Conservation (phyloP, 305 asterid species). For the Stenogyne calaminthoides region DNA sequence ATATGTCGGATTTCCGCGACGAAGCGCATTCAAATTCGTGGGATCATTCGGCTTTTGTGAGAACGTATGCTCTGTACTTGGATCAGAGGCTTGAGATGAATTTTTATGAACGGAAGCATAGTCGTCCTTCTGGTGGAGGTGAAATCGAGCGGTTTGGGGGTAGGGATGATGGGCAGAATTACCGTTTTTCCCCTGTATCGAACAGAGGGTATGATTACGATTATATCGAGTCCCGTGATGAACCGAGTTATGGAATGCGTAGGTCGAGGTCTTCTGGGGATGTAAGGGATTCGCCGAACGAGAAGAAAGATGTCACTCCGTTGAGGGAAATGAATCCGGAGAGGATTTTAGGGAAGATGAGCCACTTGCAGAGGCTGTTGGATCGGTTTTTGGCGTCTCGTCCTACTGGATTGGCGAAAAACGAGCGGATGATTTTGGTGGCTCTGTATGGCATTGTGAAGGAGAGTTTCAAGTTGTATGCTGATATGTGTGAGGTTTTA, state of each 20-base stretch:
- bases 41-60: conserved; percentile 94
- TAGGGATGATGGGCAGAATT: conserved; percentile 58
- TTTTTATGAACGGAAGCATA: conserved; percentile 61
- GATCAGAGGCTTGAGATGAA: conserved; percentile 91
- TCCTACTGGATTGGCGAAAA: conserved; percentile 85
- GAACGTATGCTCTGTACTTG: conserved; percentile 77
- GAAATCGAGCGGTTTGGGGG: conserved; percentile 49
- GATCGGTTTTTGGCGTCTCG: conserved; percentile 82
- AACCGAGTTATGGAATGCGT: conserved; percentile 63
- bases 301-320: conserved; percentile 71
- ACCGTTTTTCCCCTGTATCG: conserved; percentile 69
- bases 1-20: conserved; percentile 88
- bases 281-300: conserved; percentile 54
- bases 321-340: conserved; percentile 81
- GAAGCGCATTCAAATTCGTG: conserved; percentile 95
- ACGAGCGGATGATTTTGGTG: conserved; percentile 82
- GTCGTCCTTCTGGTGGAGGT: conserved; percentile 34
- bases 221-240: conserved; percentile 55
- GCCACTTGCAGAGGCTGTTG: conserved; percentile 83
- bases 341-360: conserved; percentile 84
- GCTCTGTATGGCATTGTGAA: conserved; percentile 71
- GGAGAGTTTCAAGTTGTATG: conserved; percentile 85
- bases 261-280: conserved; percentile 82
- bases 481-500: conserved; percentile 85
- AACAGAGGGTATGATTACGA: conserved; percentile 59